These are phyloP conservation scores for Phytophthora sp. DNA, from an alignment of 352 stramenopile species.

Conservation along the genomic window DNA sequence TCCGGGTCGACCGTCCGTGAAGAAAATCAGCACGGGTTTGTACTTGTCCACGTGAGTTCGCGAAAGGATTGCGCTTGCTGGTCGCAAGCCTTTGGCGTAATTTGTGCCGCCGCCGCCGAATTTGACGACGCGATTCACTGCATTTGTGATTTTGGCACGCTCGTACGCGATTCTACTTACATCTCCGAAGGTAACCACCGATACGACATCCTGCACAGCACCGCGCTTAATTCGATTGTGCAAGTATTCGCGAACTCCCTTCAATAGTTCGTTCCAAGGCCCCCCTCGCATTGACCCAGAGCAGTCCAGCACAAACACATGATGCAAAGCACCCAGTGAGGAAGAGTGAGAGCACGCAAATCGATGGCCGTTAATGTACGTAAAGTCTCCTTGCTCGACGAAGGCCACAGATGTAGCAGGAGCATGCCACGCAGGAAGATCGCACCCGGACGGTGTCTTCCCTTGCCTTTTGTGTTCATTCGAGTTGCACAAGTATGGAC, in stretches of 20 bases:
- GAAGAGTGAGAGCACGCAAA: constrained; percentile 32
- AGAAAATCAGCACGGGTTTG: constrained; percentile 34
- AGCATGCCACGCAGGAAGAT: constrained; percentile 32
- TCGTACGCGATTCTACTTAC: background rate
- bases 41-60: constrained; percentile 48
- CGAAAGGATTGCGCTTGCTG: constrained; percentile 59
- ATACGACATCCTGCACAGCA: constrained; percentile 28
- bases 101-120: background rate
- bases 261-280: constrained; percentile 25
- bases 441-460: constrained; percentile 16
- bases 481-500: constrained; percentile 26
- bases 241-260: constrained; percentile 4
- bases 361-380: constrained; percentile 23
- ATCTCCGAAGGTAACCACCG: constrained; percentile 30
- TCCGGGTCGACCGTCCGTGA: constrained; percentile 43
- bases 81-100: constrained; percentile 27
- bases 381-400: constrained; percentile 12
- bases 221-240: constrained; percentile 1
- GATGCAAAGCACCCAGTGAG: constrained; percentile 19
- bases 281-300: constrained; percentile 36
- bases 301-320: constrained; percentile 40
- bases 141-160: background rate
- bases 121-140: background rate
- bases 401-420: background rate
- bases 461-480: constrained; percentile 16